Evolutionary conservation across 2,329 filamentous ascomycete genomes (phyloP).

Genomic region (Didymella exigua): DNA sequence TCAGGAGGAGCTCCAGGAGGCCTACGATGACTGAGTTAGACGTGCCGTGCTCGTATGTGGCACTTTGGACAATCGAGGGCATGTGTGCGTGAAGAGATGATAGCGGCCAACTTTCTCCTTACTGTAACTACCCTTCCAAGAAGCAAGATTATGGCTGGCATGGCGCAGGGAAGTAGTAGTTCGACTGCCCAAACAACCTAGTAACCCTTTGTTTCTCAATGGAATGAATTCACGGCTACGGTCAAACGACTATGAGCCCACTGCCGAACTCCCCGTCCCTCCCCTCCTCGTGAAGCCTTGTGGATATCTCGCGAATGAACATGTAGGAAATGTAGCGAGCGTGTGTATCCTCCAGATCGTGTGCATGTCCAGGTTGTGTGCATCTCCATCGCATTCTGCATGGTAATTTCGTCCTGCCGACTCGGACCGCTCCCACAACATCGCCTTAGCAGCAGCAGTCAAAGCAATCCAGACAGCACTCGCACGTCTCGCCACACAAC

Average conservation of each 20-base stretch:
- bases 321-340: conserved; percentile 5
- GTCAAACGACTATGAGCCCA: conserved; percentile 2
- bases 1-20: conserved; percentile 53
- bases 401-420: too few species aligned
- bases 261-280: neutral
- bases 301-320: conserved; percentile 13
- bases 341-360: neutral
- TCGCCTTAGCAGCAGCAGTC: conserved; percentile 36
- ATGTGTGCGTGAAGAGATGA: neutral
- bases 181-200: conserved; percentile 11
- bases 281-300: neutral
- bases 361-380: too few species aligned
- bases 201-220: conserved; percentile 17
- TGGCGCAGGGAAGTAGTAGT: conserved; percentile 11
- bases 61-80: neutral
- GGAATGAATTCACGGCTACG: conserved; percentile 3
- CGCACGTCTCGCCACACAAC: conserved; percentile 45
- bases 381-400: too few species aligned
- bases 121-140: neutral
- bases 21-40: conserved; percentile 29
- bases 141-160: conserved; percentile 12
- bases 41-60: neutral
- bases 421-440: neutral
- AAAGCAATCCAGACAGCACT: conserved; percentile 43
- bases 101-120: conserved; percentile 4